Conservation (phyloP, 352 stramenopile species). For the Phytophthora foliorum region DNA sequence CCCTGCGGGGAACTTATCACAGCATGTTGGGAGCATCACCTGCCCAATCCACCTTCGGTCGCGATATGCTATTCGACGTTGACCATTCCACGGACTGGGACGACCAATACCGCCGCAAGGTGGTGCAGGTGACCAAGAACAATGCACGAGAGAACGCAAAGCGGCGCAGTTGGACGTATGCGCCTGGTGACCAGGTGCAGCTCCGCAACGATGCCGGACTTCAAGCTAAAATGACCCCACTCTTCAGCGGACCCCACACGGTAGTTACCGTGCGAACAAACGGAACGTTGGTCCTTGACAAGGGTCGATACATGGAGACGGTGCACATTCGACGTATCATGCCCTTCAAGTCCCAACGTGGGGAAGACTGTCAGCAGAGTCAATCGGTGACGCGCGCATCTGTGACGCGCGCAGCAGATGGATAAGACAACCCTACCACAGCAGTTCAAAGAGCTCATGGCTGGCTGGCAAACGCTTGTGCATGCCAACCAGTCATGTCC, state of each 20-base stretch:
- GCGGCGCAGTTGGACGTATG: neutral
- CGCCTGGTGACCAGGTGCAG: neutral
- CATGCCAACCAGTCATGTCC: neutral
- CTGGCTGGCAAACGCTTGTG: neutral
- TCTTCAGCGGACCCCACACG: neutral
- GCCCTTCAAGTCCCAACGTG: neutral
- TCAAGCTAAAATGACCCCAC: neutral
- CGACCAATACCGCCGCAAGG: neutral
- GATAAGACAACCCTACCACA: neutral
- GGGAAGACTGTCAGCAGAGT: neutral
- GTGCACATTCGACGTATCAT: neutral
- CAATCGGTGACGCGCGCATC: neutral
- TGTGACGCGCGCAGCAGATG: neutral
- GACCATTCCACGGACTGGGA: neutral
- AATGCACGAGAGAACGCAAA: conserved; percentile 4
- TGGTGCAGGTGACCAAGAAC: conserved; percentile 3
- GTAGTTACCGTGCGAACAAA: neutral
- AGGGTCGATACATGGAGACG: neutral
- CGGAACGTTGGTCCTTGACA: neutral
- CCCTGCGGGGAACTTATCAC: neutral
- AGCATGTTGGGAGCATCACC: neutral
- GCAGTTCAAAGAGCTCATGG: neutral
- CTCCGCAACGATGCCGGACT: neutral
- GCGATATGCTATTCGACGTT: conserved; percentile 8
- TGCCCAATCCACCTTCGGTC: neutral